Evolutionary conservation across 176 grass and related monocot species (phyloP), one percentile per base, ranked within the genome.

Genomic region (Oryza glumipatula): DNA sequence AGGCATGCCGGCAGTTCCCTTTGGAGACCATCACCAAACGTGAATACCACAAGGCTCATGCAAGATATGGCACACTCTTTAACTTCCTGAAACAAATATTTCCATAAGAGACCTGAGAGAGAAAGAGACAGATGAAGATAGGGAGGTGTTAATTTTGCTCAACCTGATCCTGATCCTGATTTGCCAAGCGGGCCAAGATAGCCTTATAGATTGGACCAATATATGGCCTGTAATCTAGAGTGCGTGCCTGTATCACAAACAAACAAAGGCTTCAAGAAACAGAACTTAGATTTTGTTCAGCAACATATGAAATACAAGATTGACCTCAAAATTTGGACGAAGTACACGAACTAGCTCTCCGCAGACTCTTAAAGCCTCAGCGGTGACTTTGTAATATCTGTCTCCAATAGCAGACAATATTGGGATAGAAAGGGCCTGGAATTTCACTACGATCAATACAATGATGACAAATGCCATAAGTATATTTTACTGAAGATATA

Each of bases 121-220:
- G 10, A 7, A 0, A 1, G 32, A 7, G 46, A 67, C 23, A 24
- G 38, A 61, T 54, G 51, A 54, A 5, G 16, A 19, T 60, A 9
- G 38, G 2, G 43, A 71, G 22, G 47, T 22, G 4, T 13, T 19
- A 28, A 78, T 72, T 67, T 67, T 16, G 44, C 79, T 71, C 65
- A 85, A 99, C 96, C 96, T 99, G 96, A 92, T 99, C 96, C 88
- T 99, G 96, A 90, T 99, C 96, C 86, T 99, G 96, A 99, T 99
- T 99, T 77, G 94, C 93, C 71, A 99, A 87, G 58, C 96, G 96
- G 16, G 91, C 87, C 68, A 99, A 75, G 75, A 99, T 99, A 67
- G 94, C 91, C 38, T 93, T 94, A 86, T 99, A 99, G 82, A 99
- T 94, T 43, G 91, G 84, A 72, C 84, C 69, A 71, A 94, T 82